These are phyloP conservation scores for Lentinula aciculospora DNA, from an alignment of 768 basidiomycete genomes.

Conservation along the genomic window DNA sequence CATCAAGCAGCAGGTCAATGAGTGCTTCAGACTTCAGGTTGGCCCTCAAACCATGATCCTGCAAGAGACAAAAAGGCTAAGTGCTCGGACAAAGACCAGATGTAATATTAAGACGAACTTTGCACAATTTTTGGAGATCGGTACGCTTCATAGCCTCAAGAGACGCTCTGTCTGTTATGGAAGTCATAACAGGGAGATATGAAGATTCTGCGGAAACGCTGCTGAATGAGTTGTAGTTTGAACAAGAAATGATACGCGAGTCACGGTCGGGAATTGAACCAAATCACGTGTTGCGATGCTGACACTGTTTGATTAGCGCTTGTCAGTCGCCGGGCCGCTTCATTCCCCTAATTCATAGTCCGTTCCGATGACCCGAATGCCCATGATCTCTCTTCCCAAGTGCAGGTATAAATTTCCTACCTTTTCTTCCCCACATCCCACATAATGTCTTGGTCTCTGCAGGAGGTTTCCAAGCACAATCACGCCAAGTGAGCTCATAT, in stretches of 20 bases:
- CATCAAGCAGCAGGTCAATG: conserved; percentile 67
- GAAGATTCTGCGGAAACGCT: neutral
- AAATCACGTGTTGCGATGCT: neutral
- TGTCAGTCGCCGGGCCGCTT: neutral
- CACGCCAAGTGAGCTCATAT: conserved; percentile 32
- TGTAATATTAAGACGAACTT: conserved; percentile 34
- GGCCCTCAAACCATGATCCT: conserved; percentile 80
- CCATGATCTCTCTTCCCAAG: neutral
- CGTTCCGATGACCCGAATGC: neutral
- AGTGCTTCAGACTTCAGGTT: conserved; percentile 78
- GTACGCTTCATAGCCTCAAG: conserved; percentile 41
- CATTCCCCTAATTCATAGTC: neutral
- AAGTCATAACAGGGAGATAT: conserved; percentile 25
- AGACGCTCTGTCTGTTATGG: conserved; percentile 33
- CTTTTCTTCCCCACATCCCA: conserved; percentile 15
- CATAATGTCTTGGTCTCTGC: conserved; percentile 36
- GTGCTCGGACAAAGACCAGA: conserved; percentile 10
- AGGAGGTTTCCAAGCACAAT: conserved; percentile 59
- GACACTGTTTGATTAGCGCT: neutral
- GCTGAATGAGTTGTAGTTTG: neutral
- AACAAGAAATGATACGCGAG: neutral
- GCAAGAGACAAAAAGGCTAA: conserved; percentile 2
- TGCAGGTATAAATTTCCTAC: neutral
- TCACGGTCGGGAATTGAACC: conserved; percentile 19
- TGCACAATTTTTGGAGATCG: conserved; percentile 63